Evolutionary conservation across 1,139 yeast genomes (phyloP).

Genomic region (Pichia sp.): DNA sequence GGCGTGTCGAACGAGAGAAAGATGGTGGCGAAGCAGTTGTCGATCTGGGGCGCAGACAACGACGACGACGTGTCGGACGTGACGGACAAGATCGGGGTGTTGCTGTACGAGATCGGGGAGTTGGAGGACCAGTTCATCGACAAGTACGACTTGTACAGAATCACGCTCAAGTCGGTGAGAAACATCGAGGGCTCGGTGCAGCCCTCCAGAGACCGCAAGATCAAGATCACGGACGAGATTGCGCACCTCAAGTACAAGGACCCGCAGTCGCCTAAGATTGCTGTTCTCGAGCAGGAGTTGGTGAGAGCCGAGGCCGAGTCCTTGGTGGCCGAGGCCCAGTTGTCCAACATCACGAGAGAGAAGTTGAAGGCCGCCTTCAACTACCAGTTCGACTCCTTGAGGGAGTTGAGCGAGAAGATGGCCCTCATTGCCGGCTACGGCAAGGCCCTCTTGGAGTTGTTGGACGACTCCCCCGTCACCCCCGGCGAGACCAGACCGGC

Average conservation of each 20-base stretch:
- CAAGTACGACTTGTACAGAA: conserved; percentile 95
- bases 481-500: conserved; percentile 99
- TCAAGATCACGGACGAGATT: conserved; percentile 94
- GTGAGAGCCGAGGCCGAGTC: conserved; percentile 99
- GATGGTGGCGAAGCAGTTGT: conserved; percentile 93
- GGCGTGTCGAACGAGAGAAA: conserved; percentile 92
- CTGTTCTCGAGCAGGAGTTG: conserved; percentile 93
- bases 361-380: conserved; percentile 95
- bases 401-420: conserved; percentile 94
- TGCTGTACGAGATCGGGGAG: conserved; percentile 94
- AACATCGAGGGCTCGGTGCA: conserved; percentile 97
- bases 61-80: conserved; percentile 97
- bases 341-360: conserved; percentile 96
- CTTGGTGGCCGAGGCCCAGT: conserved; percentile 97
- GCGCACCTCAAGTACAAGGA: conserved; percentile 97
- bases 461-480: conserved; percentile 95
- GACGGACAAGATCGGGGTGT: conserved; percentile 94
- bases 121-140: conserved; percentile 97
- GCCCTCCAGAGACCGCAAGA: conserved; percentile 97
- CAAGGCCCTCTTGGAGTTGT: conserved; percentile 89
- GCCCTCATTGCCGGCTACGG: conserved; percentile 98
- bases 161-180: conserved; percentile 90
- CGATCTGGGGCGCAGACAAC: conserved; percentile 96
- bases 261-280: conserved; percentile 93
- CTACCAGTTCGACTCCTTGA: conserved; percentile 93